These are phyloP conservation scores for Phytophthora sp. DNA, from an alignment of 352 stramenopile genomes.

Conservation along the genomic window DNA sequence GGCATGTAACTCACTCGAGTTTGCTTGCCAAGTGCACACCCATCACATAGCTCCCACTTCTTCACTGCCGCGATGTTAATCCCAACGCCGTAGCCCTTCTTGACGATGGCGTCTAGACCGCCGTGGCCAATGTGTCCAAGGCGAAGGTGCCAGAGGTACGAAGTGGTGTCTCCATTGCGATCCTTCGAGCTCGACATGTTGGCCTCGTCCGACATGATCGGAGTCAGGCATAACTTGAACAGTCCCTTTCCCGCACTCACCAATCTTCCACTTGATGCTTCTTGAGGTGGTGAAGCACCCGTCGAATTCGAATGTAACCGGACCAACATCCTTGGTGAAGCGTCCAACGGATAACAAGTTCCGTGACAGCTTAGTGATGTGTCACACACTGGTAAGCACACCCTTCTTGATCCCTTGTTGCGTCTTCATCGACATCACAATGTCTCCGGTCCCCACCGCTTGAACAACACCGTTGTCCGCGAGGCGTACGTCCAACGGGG, in stretches of 20 bases:
- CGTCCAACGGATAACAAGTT: slow-evolving; percentile 20
- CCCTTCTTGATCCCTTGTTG: slow-evolving; percentile 14
- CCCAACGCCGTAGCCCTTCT: slow-evolving; percentile 15
- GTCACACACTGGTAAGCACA: slow-evolving; percentile 18
- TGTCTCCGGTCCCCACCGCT: slow-evolving; percentile 16
- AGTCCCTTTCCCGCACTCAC: slow-evolving; percentile 19
- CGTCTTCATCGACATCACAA: slow-evolving; percentile 32
- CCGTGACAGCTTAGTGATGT: slow-evolving; percentile 19
- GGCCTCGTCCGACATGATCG: too few relatives aligned
- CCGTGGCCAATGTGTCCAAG: slow-evolving; percentile 24
- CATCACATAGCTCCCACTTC: too few relatives aligned
- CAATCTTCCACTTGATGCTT: slow-evolving; percentile 9
- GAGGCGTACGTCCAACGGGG: slow-evolving; percentile 18
- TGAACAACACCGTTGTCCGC: slow-evolving; percentile 30
- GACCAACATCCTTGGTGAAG: slow-evolving; percentile 22
- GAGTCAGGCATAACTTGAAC: too few relatives aligned
- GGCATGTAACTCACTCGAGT: background rate
- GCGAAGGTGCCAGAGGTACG: slow-evolving; percentile 28
- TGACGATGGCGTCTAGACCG: slow-evolving; percentile 23
- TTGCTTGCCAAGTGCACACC: too few relatives aligned
- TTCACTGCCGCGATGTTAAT: slow-evolving; percentile 8
- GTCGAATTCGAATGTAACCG: slow-evolving; percentile 15
- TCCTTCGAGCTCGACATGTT: slow-evolving; percentile 20
- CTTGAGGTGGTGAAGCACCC: slow-evolving; percentile 15
- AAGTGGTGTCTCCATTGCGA: slow-evolving; percentile 14